Base-by-base conservation (phyloP, 2,329 filamentous ascomycete genomes). In the Hypoxylon sp. region DNA sequence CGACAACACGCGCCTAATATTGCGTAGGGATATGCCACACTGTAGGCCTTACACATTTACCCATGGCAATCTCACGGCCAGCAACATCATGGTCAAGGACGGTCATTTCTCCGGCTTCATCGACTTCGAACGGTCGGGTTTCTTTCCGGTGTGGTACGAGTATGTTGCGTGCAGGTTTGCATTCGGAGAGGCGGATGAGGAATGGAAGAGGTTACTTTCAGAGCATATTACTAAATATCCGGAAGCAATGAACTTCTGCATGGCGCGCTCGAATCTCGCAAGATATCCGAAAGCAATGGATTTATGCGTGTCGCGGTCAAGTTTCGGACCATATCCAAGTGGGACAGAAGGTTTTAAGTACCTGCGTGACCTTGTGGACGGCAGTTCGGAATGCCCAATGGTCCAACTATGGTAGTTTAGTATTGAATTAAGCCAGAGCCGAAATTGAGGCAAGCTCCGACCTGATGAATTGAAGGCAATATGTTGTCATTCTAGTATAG, bases 41-140 rank as follows among this genome's bases (percentile, higher is more conserved):
- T 21, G 61, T 2, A 46, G 19, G 3, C 61, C 55, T 1, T 64
- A 59, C 28, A 43, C 36, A 11, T 64, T 59, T 30, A 64, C 53
- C 5, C 61, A 59, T 25, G 53, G 53, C 5, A 30, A 59, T 25
- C 48, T 59, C 28, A 19, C 53, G 4, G 30, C 5, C 21, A 23
- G 25, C 14, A 64, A 59, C 36, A 41, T 64, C 46, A 50, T 59
- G 28, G 48, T 59, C 48, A 50, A 59, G 25, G 61, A 48, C 28
- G 45, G 45, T 14, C 36, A 58, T 14, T 51, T 64, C 21, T 50
- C 53, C 7, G 61, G 55, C 1, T 52, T 64, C 23, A 23, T 64
- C 28, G 61, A 43, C 61, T 55, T 64, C 34, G 53, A 64, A 25
- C 25, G 30, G 4, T 46, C 53, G 9, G 53, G 53, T 2, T 59